Conservation (phyloP, 345 rosid species). For the Leavenworthia alabamica region DNA sequence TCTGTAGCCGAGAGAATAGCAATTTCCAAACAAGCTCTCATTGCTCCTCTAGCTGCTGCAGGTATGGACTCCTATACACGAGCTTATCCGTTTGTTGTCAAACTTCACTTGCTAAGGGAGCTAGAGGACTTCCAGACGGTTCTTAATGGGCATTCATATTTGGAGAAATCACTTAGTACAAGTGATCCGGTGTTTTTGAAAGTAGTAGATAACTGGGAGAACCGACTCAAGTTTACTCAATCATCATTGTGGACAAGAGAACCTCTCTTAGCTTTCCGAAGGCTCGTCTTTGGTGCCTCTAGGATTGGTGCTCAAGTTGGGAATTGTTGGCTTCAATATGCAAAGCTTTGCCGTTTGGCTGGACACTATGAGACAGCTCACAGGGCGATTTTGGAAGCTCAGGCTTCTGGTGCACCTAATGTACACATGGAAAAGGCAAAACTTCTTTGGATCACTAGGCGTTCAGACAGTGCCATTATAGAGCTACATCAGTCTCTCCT, state of each 20-base stretch:
- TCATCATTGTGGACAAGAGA: slow-evolving; percentile 95
- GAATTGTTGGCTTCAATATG: slow-evolving; percentile 93
- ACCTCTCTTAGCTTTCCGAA: slow-evolving; percentile 86
- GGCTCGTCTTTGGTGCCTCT: slow-evolving; percentile 77
- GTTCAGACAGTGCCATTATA: slow-evolving; percentile 82
- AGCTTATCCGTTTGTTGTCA: slow-evolving; percentile 87
- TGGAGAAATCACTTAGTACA: slow-evolving; percentile 62
- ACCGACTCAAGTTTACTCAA: slow-evolving; percentile 80
- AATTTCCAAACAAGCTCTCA: slow-evolving; percentile 76
- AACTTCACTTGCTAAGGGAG: slow-evolving; percentile 83
- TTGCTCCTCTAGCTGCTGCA: slow-evolving; percentile 99
- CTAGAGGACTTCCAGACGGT: slow-evolving; percentile 74
- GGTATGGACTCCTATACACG: slow-evolving; percentile 96
- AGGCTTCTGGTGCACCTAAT: slow-evolving; percentile 81
- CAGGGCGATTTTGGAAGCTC: slow-evolving; percentile 87
- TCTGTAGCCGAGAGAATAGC: slow-evolving; percentile 76
- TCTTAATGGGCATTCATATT: slow-evolving; percentile 67
- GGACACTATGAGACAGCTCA: slow-evolving; percentile 96
- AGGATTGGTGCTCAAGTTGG: slow-evolving; percentile 86
- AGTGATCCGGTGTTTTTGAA: slow-evolving; percentile 54
- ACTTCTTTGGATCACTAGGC: slow-evolving; percentile 86
- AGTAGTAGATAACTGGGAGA: slow-evolving; percentile 73
- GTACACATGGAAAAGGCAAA: slow-evolving; percentile 95
- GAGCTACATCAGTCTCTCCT: slow-evolving; percentile 88
- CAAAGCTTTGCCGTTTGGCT: slow-evolving; percentile 95